Conservation (phyloP, 768 basidiomycete genomes). For the Podaxis pistillaris region DNA sequence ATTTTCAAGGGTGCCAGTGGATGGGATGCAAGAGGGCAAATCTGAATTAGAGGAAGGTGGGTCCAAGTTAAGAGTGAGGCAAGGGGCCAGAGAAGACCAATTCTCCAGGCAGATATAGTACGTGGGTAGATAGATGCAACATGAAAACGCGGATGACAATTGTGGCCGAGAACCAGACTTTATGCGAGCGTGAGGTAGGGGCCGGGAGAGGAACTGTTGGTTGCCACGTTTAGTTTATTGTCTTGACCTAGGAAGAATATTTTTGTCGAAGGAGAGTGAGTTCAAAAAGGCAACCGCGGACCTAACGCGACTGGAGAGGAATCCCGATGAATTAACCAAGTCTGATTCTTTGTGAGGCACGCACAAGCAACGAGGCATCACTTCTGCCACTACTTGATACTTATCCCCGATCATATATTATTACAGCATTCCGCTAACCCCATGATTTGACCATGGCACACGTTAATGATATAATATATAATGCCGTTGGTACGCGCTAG, state of each 20-base stretch:
- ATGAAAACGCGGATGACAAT: constrained; percentile 15
- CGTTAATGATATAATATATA: neutral
- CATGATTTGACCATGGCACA: neutral
- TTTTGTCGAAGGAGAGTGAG: constrained; percentile 11
- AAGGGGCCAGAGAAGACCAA: constrained; percentile 1
- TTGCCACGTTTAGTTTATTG: constrained; percentile 29
- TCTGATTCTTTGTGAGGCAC: constrained; percentile 18
- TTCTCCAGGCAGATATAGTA: constrained; percentile 7
- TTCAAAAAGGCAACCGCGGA: constrained; percentile 9
- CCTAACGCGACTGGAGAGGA: neutral
- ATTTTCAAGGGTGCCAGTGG: constrained; percentile 16
- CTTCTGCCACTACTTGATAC: neutral
- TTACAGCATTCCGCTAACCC: neutral
- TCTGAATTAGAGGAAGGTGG: constrained; percentile 15
- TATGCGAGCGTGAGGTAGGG: constrained; percentile 1
- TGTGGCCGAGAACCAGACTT: constrained; percentile 2
- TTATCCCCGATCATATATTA: neutral
- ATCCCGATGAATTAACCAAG: neutral
- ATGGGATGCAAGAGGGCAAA: constrained; percentile 17
- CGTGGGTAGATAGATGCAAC: neutral
- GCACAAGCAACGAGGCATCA: constrained; percentile 34
- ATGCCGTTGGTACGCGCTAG: too few species aligned
- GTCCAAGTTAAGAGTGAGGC: constrained; percentile 12
- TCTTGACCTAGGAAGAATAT: constrained; percentile 29
- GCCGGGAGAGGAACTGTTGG: neutral